A percentile compares a stretch with the other conserved stretches of the same genome.
These are phyloP conservation scores for Xylariaceae sp. DNA, from an alignment of 2,329 filamentous ascomycete species.

Conservation along the genomic window DNA sequence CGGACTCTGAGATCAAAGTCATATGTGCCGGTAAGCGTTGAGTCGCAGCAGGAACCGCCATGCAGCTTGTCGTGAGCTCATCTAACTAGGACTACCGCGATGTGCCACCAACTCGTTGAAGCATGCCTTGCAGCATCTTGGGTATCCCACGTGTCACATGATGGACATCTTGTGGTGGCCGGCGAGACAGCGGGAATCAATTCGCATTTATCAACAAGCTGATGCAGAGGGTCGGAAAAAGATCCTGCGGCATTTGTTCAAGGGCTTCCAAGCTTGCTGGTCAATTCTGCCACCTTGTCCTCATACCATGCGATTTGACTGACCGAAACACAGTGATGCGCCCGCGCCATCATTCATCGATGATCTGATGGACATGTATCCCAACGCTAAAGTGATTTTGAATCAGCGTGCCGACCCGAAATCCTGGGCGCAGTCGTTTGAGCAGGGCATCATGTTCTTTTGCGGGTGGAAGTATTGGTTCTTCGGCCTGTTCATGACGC, in stretches of 20 bases:
- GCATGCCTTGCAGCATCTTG: conserved; percentile 1
- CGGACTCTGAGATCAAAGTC: background rate
- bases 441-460: conserved; percentile 25
- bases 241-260: conserved; percentile 26
- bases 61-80: background rate
- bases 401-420: conserved; percentile 25
- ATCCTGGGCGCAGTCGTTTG: conserved; percentile 24
- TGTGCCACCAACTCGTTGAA: conserved; percentile 1
- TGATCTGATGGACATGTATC: conserved; percentile 36
- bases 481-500: conserved; percentile 19
- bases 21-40: background rate
- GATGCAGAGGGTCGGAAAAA: conserved; percentile 23
- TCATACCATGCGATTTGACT: background rate
- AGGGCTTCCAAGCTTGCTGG: conserved; percentile 16
- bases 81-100: background rate
- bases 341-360: conserved; percentile 29
- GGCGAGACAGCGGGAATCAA: background rate
- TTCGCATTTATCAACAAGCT: conserved; percentile 14
- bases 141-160: conserved; percentile 1
- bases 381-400: conserved; percentile 28
- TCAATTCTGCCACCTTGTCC: background rate
- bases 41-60: background rate
- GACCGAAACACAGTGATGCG: conserved; percentile 18
- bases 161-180: conserved; percentile 1
- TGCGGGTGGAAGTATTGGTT: conserved; percentile 20